Conservation (phyloP, 495 filamentous ascomycete species). For the Choiromyces venosus region DNA sequence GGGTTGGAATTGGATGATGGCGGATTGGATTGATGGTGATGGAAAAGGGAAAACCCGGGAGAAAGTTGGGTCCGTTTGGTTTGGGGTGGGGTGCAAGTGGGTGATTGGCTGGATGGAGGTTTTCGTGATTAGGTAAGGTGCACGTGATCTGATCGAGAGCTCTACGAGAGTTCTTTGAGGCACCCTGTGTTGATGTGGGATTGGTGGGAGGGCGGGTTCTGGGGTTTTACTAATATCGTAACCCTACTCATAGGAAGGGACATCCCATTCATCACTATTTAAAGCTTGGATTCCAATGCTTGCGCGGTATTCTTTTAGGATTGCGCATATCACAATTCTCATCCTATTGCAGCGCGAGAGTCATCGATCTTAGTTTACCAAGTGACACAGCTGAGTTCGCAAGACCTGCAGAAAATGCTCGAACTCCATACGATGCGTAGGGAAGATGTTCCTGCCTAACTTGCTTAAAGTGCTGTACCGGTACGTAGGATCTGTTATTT, state of each 20-base stretch:
- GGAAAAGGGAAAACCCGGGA: conserved; percentile 21
- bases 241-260: not conserved
- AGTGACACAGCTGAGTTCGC: not conserved
- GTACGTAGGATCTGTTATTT: not conserved
- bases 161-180: not conserved
- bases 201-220: not conserved
- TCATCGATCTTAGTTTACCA: not conserved
- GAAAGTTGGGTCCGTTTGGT: conserved; percentile 33
- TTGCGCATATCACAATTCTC: not conserved
- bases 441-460: not conserved
- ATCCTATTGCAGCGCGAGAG: not conserved
- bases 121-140: not conserved
- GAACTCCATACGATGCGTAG: not conserved
- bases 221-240: not conserved
- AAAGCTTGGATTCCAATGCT: not conserved
- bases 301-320: not conserved
- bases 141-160: not conserved
- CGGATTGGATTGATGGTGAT: conserved; percentile 20
- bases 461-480: not conserved
- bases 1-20: conserved; percentile 2
- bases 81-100: conserved; percentile 17
- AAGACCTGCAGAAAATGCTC: not conserved
- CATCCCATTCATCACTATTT: not conserved
- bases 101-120: conserved; percentile 16
- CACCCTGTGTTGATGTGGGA: not conserved